Evolutionary conservation across 2,329 filamentous ascomycete species (phyloP).

Genomic region (Onygenales sp.): DNA sequence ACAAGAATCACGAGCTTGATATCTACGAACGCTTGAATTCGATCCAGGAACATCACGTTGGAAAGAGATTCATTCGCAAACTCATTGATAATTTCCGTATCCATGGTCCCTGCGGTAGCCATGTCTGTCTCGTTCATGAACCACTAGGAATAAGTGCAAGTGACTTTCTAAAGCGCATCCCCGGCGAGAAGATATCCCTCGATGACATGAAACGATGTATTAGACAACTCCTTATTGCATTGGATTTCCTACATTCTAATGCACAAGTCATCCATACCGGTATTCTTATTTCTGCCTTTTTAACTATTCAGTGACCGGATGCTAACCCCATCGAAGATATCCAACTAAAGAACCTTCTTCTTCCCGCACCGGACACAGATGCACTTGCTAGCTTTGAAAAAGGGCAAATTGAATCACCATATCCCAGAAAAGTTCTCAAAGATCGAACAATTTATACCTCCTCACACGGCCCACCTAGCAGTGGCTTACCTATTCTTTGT

Average conservation of each 20-base stretch:
- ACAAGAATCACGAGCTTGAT: slow-evolving; percentile 11
- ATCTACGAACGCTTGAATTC: slow-evolving; percentile 13
- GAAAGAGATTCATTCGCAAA: slow-evolving; percentile 11
- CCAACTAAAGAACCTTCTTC: slow-evolving; percentile 29
- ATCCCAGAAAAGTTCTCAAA: slow-evolving; percentile 18
- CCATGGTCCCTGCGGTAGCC: slow-evolving; percentile 13
- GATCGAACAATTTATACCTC: slow-evolving; percentile 24
- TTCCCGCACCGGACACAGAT: slow-evolving; percentile 7
- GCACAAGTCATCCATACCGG: slow-evolving; percentile 34
- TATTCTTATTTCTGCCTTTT: slow-evolving; percentile 10
- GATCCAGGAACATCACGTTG: slow-evolving; percentile 9
- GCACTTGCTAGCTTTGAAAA: slow-evolving; percentile 18
- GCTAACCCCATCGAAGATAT: slow-evolving; percentile 22
- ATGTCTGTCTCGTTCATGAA: slow-evolving; percentile 27
- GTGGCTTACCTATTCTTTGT: slow-evolving; percentile 28
- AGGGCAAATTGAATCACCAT: slow-evolving; percentile 17
- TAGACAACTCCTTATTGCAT: slow-evolving; percentile 25
- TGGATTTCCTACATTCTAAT: slow-evolving; percentile 34
- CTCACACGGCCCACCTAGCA: slow-evolving; percentile 14
- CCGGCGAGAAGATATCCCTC: slow-evolving; percentile 16
- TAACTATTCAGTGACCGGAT: not conserved
- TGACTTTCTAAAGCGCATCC: slow-evolving; percentile 17
- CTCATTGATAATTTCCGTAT: slow-evolving; percentile 13
- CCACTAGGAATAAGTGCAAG: slow-evolving; percentile 26
- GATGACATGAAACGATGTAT: slow-evolving; percentile 22